Base-by-base conservation (phyloP, 1,284 basidiomycete species). In the Austroboletus niveus region DNA sequence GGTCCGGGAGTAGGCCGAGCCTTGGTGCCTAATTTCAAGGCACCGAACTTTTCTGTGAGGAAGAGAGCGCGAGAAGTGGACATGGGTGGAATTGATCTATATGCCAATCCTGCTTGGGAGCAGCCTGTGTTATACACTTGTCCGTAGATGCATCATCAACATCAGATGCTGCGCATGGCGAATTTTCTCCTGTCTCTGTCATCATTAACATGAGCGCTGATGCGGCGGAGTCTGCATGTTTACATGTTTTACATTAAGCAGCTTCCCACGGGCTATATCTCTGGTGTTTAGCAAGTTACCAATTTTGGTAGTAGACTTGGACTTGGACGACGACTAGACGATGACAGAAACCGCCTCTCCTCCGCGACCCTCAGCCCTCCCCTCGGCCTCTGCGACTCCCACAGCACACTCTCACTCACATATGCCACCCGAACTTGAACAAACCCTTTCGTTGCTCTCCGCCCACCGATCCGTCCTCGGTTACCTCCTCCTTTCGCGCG, bases 401-500 rank as follows among this genome's bases (percentile, higher is more conserved):
- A 34, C 55, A 14, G 8, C 52, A 15, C 61, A 63, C 53, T 48
- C 45, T 8, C 61, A 64, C 50, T 20, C 50, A 2, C 35, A 51
- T 1, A 79, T 84, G 61, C 79, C 88, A 7, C 84, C 88, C 22
- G 84, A 87, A 61, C 76, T 88, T 51, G 92, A 94, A 64, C 80
- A 87, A 56, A 94, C 87, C 0, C 78, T 95, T 5, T 63, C 84
- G 0, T 74, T 89, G 50, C 77, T 96, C 39, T 85, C 90, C 0
- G 79, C 88, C 4, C 87, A 95, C 68, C 82, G 89, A 42, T 86
- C 90, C 36, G 92, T 96, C 4, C 81, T 92, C 8, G 94, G 94
- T 9, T 94, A 95, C 62, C 80, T 97, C 64, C 80, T 96, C 8
- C 75, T 96, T 35, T 85, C 89, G 1, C 73, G 85, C 15, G 77